Evolutionary conservation across 2,329 filamentous ascomycete species (phyloP), one percentile per base, ranked within the genome.

Genomic region (Setomelanomma holmii): DNA sequence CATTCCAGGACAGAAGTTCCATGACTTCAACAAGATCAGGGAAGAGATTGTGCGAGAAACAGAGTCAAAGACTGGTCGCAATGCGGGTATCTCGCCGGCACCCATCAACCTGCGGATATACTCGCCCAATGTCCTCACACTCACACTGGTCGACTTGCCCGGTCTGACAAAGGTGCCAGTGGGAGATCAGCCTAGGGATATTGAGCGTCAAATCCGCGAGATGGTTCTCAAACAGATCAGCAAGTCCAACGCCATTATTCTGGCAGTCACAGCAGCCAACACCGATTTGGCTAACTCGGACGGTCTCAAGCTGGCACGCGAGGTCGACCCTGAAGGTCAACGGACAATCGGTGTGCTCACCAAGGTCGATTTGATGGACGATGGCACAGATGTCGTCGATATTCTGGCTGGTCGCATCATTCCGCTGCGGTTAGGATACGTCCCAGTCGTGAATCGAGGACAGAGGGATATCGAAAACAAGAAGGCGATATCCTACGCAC

Each of bases 171-270:
- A 96, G 80, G 93, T 98, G 49, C 93, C 93, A 7, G 93, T 98
- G 33, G 93, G 93, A 64, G 93, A 98, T 73, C 93, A 98, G 78
- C 93, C 93, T 40, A 87, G 92, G 75, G 93, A 98, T 80, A 98
- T 98, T 68, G 93, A 98, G 82, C 86, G 87, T 68, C 95, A 99
- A 79, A 99, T 98, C 71, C 88, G 86, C 73, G 95, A 98, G 69
- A 98, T 99, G 92, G 93, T 99, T 38, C 80, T 98, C 72, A 98
- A 98, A 82, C 95, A 98, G 76, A 99, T 99, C 74, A 90, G 89
- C 79, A 99, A 99, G 81, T 89, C 93, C 27, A 99, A 99, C 77
- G 95, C 95, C 55, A 99, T 99, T 75, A 95, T 99, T 65, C 82
- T 99, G 49, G 95, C 95, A 36, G 95, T 99, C 60, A 98, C 95